Evolutionary conservation across 176 grass and related monocot genomes (phyloP), one percentile per base, ranked within the genome.

Genomic region (Cenchrus americanus): DNA sequence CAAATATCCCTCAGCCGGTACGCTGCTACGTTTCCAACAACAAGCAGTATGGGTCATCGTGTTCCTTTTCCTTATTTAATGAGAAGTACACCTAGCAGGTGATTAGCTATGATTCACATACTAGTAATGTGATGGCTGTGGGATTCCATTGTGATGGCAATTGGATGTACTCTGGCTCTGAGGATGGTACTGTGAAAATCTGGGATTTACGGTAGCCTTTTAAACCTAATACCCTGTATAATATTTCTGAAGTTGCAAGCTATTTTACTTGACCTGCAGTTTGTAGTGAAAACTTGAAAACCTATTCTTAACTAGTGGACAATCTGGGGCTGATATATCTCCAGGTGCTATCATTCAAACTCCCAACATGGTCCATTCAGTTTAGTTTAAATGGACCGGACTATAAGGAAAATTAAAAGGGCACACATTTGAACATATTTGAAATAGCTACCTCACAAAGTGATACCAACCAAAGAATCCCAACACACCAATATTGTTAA

Each of bases 151-250:
- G 96, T 51, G 91, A 98, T 63, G 96, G 96, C 66, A 99, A 99
- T 78, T 99, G 96, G 96, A 99, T 99, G 96, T 96, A 99, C 61
- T 96, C 96, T 15, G 96, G 93, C 69, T 99, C 96, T 74, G 96
- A 99, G 88, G 96, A 99, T 66, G 96, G 96, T 17, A 96, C 93
- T 76, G 96, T 99, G 30, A 95, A 86, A 91, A 99, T 99, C 14
- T 99, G 96, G 96, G 96, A 99, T 83, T 87, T 99, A 22, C 83
- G 96, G 93, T 95, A 90, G 88, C 13, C 65, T 76, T 41, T 13
- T 4, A 24, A 55, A 46, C 5, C 41, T 61, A 40, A 59, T 62
- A 14, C 34, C 34, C 34, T 34, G 34, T 34, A 34, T 34, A 34
- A 34, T 34, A 34, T 34, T 34, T 34, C 34, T 34, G 34, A 34